These are phyloP conservation scores for Spizellomyces sp. DNA, from an alignment of 192 early-diverging fungal genomes.

Conservation along the genomic window DNA sequence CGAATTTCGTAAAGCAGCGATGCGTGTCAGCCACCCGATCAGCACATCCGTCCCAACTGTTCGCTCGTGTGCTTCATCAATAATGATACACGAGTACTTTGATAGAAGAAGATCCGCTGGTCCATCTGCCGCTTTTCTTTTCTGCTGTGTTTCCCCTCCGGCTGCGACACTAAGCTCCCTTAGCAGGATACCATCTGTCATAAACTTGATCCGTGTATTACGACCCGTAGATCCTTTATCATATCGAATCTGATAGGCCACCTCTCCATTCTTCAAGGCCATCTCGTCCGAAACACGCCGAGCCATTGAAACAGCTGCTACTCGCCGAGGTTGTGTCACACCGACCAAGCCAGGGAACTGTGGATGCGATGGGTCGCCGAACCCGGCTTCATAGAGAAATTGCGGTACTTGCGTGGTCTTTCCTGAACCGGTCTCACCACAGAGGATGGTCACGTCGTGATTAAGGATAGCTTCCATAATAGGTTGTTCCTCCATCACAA, in stretches of 20 bases:
- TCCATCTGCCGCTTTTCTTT: not conserved
- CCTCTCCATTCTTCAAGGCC: conserved; percentile 65
- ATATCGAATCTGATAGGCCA: conserved; percentile 89
- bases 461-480: conserved; percentile 95
- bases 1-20: conserved; percentile 74
- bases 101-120: conserved; percentile 77
- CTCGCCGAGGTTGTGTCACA: conserved; percentile 97
- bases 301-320: conserved; percentile 97
- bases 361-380: conserved; percentile 76
- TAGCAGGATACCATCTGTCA: conserved; percentile 99
- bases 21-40: conserved; percentile 93
- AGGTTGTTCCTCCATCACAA: conserved; percentile 91
- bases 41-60: conserved; percentile 97
- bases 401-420: conserved; percentile 98
- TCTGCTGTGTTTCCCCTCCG: not conserved
- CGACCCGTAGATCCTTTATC: conserved; percentile 73
- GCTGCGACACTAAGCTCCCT: conserved; percentile 72
- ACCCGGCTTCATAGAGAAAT: conserved; percentile 98
- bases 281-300: conserved; percentile 92
- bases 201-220: conserved; percentile 93
- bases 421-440: conserved; percentile 95
- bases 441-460: conserved; percentile 89
- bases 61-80: conserved; percentile 99
- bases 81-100: conserved; percentile 94
- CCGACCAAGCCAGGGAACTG: conserved; percentile 86